Base-by-base conservation (phyloP, 257 asterid genomes). In the Gardenia jasminoides region DNA sequence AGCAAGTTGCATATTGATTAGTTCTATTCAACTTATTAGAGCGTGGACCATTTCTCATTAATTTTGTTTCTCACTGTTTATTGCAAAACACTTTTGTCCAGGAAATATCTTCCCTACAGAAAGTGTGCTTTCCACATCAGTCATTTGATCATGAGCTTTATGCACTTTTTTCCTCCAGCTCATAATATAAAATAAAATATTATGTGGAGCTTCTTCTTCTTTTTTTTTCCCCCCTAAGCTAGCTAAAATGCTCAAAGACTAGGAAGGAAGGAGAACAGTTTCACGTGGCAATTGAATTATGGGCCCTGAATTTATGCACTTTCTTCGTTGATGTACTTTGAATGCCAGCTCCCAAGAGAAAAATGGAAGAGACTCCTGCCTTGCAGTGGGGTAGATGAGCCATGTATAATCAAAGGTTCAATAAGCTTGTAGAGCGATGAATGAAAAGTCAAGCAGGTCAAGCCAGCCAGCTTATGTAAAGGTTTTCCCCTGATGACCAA, bases 231-330 rank as follows among this genome's bases (percentile, higher is more conserved):
- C 5, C 22, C 19, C 50, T 56, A n/a, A 6, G 12, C 15, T 7
- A 11, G 46, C 26, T 20, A 28, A 47, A 72, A 36, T 39, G 24
- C 30, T 39, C 48, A 39, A 67, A 36, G 28, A 36, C 10, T 0
- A 20, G 13, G 26, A 28, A 13, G 50, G 22, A 19, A 30, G 1
- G 41, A 44, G 58, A 72, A 72, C 76, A 48, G 28, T 50, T 72
- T 50, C 76, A 72, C 30, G 76, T 50, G 76, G 28, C 59, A 47
- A 48, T 17, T 61, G 66, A 75, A n/a, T 41, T 39, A 41, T 75
- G 79, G 79, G 59, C 19, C 79, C 59, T 75, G 1, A 24, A 8
- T 11, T 3, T 22, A n/a, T 59, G n/a, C 59, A 13, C 3, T 72
- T 36, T 50, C 59, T 75, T 61, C n/a, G 59, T 44, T 56, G 3